These are phyloP conservation scores for Microsporum ferrugineum DNA, from an alignment of 2,329 filamentous ascomycete species.

Conservation along the genomic window DNA sequence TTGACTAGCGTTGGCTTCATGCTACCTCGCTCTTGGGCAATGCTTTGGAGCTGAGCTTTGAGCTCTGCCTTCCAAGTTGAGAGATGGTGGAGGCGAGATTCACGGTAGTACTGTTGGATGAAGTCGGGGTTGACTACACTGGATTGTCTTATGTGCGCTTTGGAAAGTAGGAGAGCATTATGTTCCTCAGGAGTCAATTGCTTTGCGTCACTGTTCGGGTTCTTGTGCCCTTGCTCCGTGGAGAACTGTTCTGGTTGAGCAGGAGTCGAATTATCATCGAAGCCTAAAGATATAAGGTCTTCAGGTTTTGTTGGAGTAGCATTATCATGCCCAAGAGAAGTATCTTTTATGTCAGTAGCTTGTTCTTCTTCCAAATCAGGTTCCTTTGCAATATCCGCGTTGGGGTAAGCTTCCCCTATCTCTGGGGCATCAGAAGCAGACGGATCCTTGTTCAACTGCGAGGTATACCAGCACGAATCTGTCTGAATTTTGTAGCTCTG, in stretches of 20 bases:
- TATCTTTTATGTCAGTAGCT: neutral
- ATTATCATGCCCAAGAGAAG: neutral
- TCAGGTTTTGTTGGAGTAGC: neutral
- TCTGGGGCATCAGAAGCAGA: neutral
- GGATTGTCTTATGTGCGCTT: conserved; percentile 75
- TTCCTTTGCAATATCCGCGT: neutral
- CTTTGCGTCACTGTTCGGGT: neutral
- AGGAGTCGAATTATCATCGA: neutral
- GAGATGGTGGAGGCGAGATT: conserved; percentile 87
- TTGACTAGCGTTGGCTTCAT: conserved; percentile 38
- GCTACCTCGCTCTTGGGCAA: conserved; percentile 57
- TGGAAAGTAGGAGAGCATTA: conserved; percentile 70
- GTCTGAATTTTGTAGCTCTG: conserved; percentile 70
- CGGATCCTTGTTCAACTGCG: conserved; percentile 43
- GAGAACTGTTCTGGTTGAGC: neutral
- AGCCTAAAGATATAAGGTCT: neutral
- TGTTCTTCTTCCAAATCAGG: neutral
- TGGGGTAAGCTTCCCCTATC: neutral
- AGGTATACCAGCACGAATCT: conserved; percentile 69
- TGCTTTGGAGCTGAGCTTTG: conserved; percentile 73
- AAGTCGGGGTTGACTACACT: conserved; percentile 91
- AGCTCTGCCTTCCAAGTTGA: conserved; percentile 95
- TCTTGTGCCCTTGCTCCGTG: neutral
- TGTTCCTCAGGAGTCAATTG: conserved; percentile 81
- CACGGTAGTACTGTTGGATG: conserved; percentile 84